Base-by-base conservation (phyloP, 805 yeast species). In the Starmerella powellii region DNA sequence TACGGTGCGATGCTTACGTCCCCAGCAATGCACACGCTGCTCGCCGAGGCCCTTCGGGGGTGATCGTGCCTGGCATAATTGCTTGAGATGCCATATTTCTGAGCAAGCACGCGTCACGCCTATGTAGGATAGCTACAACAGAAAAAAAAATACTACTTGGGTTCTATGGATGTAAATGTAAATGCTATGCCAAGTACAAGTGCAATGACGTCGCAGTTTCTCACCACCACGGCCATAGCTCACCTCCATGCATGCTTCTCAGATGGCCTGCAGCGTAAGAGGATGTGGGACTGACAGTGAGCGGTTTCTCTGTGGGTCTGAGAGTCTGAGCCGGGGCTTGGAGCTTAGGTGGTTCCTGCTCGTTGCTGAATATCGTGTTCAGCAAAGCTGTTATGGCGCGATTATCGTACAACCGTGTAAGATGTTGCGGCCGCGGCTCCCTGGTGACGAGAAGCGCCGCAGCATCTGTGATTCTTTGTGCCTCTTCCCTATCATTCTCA, bases 1-100 rank as follows among this genome's bases (percentile, higher is more conserved):
- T 67, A 68, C 34, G 82, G 82, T 27, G 59, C 73, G 19, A 61
- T 74, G 20, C 64, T 60, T 38, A 61, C 78, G 35, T 70, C 76
- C 39, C 83, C 78, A 21, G 64, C 58, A 47, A 49, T 78, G 50
- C 53, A 62, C 17, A 70, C 68, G 26, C 58, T 66, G 41, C 46
- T 77, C 13, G 55, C 57, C 41, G 41, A 47, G n/a, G 58, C 57
- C 31, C 57, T 63, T 6, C 16, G 31, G 15, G 15, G 16, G n/a
- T 11, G n/a, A 28, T 11, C n/a, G n/a, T n/a, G n/a, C n/a, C n/a
- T n/a, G n/a, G n/a, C n/a, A n/a, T n/a, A n/a, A n/a, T n/a, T n/a
- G n/a, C n/a, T n/a, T n/a, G n/a, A n/a, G n/a, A n/a, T n/a, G n/a
- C n/a, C n/a, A n/a, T n/a, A n/a, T n/a, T n/a, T n/a, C n/a, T n/a